Conservation (phyloP, 805 yeast species). For the Pichia eremophila region DNA sequence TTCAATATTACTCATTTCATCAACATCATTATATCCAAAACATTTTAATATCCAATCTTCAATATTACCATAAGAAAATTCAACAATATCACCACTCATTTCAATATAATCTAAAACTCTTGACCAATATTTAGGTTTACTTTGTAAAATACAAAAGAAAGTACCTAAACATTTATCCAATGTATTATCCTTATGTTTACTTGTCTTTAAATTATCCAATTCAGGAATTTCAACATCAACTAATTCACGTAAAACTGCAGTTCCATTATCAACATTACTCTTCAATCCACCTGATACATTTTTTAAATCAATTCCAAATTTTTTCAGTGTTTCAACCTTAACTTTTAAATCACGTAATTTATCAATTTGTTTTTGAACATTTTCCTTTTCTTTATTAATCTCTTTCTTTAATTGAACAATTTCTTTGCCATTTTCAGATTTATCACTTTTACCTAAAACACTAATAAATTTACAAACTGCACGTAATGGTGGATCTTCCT, state of each 20-base stretch:
- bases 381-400: conserved; percentile 38
- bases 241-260: conserved; percentile 1
- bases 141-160: conserved; percentile 72
- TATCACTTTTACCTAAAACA: conserved; percentile 50
- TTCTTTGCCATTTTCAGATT: neutral
- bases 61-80: conserved; percentile 19
- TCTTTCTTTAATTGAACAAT: conserved; percentile 3
- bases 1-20: conserved; percentile 11
- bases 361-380: conserved; percentile 62
- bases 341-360: conserved; percentile 69
- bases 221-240: conserved; percentile 2
- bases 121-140: conserved; percentile 66
- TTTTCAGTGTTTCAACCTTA: conserved; percentile 68
- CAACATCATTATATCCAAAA: conserved; percentile 19
- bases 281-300: conserved; percentile 38
- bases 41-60: conserved; percentile 29
- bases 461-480: conserved; percentile 71
- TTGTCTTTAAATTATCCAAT: neutral
- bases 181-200: neutral
- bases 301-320: conserved; percentile 69
- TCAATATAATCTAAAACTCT: conserved; percentile 35
- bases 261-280: conserved; percentile 7
- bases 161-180: conserved; percentile 65
- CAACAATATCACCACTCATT: conserved; percentile 11
- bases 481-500: conserved; percentile 67